Evolutionary conservation across 192 early-diverging fungal genomes (phyloP).

Genomic region (Ambispora gerdemannii): DNA sequence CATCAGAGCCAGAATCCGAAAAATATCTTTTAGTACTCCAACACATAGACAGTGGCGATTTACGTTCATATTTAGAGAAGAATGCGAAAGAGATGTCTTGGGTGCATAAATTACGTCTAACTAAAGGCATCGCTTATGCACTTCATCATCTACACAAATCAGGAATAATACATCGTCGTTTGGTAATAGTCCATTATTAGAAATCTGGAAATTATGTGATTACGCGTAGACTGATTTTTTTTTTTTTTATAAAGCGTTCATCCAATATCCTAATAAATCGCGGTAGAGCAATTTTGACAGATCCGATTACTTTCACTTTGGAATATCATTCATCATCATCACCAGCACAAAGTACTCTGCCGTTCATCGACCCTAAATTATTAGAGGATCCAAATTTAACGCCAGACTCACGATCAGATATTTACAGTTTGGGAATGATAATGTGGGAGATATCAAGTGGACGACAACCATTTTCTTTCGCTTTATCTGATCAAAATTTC

Average conservation of each 20-base stretch:
- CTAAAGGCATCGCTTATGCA: constrained; percentile 9
- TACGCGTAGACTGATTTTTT: not conserved
- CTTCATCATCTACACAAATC: constrained; percentile 13
- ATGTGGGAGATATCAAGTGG: constrained; percentile 41
- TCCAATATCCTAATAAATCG: constrained; percentile 8
- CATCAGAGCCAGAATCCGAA: not conserved
- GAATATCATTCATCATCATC: not conserved
- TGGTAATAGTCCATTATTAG: constrained; percentile 3
- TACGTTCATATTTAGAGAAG: constrained; percentile 13
- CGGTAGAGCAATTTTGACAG: constrained; percentile 2
- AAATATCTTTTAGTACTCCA: constrained; percentile 9
- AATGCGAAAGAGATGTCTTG: not conserved
- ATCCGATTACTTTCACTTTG: not conserved
- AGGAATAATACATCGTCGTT: constrained; percentile 16
- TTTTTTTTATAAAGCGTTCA: constrained; percentile 2
- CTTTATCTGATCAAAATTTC: constrained; percentile 33
- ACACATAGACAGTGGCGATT: constrained; percentile 20
- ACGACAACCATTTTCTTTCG: constrained; percentile 31
- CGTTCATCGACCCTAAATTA: constrained; percentile 16
- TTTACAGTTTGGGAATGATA: constrained; percentile 40
- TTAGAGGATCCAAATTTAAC: not conserved
- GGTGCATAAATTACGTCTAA: not conserved
- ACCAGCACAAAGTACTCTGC: not conserved
- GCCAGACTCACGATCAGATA: constrained; percentile 20
- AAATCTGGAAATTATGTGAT: not conserved